Base-by-base conservation (phyloP, 176 grass and related monocot species). In the Hsuehochloa calcarea region DNA sequence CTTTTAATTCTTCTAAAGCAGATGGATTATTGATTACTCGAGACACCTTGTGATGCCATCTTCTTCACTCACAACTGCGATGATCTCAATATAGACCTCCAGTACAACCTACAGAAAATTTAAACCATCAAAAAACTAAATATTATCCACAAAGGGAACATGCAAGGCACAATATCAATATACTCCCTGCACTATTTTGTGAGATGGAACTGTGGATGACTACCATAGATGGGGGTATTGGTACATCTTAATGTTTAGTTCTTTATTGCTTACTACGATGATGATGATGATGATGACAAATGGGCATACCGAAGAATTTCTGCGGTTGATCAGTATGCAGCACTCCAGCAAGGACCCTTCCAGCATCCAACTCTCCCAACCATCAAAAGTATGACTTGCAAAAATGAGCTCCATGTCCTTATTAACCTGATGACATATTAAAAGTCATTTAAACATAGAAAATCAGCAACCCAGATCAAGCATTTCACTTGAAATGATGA, bases 1-100 rank as follows among this genome's bases (percentile, higher is more conserved):
- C 47, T 54, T 55, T 78, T 56, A 4, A 80, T 75, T 69, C 50
- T 46, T 31, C 52, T 68, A 80, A 54, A 34, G 37, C 22, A 68
- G 27, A 70, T 71, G 55, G 68, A 35, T 75, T 22, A 52, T 70
- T 22, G 75, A 61, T 84, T 52, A 93, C 83, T 92, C 89, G 8
- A 98, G 90, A 93, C 96, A 98, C 70, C 96, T 74, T 44, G 84
- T 83, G 65, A 98, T 56, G 14, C 96, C 96, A 65, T 98, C 96
- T 84, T 97, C 95, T 77, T 95, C 94, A 39, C 80, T 89, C 13
- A 88, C 83, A 47, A 87, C 89, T 47, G 93, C 93, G 10, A 98
- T 89, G 68, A 95, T 87, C 78, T 95, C 93, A 46, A 98, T 79
- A 65, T 85, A 84, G 23, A 95, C 65, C 68, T 95, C 93, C 83